A percentile compares a stretch with the other conserved stretches of the same genome.
Conservation (phyloP, 2,329 filamentous ascomycete genomes). For the Paracorniculantispora psalliotae region DNA sequence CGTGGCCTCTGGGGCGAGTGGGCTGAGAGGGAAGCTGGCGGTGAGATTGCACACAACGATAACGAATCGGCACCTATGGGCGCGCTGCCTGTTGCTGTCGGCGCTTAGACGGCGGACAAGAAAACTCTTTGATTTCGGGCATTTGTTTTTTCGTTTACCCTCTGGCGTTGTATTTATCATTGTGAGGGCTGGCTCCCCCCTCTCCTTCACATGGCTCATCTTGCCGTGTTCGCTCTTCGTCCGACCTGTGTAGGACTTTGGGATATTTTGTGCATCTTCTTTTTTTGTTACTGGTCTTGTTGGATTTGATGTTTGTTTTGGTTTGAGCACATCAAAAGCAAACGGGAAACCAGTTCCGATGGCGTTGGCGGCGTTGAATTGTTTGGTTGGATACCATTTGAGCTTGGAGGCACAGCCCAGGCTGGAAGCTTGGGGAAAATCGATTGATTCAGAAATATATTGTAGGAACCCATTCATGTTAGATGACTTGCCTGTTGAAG, state of each 20-base stretch:
- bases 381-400: slow-evolving; percentile 10
- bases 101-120: slow-evolving; percentile 15
- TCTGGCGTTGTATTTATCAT: slow-evolving; percentile 11
- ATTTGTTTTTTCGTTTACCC: slow-evolving; percentile 7
- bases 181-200: slow-evolving; percentile 1
- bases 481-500: slow-evolving; percentile 9
- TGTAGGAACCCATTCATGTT: slow-evolving; percentile 12
- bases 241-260: background rate
- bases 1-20: slow-evolving; percentile 94
- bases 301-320: background rate
- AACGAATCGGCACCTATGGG: slow-evolving; percentile 27
- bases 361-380: slow-evolving; percentile 12
- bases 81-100: slow-evolving; percentile 23
- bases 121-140: background rate
- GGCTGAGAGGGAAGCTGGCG: slow-evolving; percentile 73
- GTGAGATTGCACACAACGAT: slow-evolving; percentile 52
- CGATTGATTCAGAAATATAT: background rate
- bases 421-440: background rate
- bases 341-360: slow-evolving; percentile 1
- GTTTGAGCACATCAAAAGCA: background rate
- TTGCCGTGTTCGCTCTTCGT: background rate
- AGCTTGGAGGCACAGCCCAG: background rate
- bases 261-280: slow-evolving; percentile 1
- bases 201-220: background rate
- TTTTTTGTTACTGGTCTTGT: background rate